These are phyloP conservation scores for Helicostylum pulchrum DNA, from an alignment of 192 early-diverging fungal genomes.

Conservation along the genomic window DNA sequence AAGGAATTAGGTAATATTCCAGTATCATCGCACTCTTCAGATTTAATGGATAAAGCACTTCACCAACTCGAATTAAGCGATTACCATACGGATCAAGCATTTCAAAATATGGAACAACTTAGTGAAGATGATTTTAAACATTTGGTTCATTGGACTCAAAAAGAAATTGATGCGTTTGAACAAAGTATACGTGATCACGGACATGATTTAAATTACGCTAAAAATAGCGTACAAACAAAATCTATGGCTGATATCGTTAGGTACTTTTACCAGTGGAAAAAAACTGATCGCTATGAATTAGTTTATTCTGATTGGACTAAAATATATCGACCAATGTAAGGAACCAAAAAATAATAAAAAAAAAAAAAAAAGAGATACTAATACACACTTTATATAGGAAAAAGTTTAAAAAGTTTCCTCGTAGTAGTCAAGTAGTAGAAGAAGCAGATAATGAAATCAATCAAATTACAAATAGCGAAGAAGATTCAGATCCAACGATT, in stretches of 20 bases:
- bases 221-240: conserved; percentile 31
- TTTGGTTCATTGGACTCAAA: conserved; percentile 54
- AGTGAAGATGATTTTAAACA: conserved; percentile 45
- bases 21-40: conserved; percentile 49
- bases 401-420: conserved; percentile 40
- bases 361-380: background rate
- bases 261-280: conserved; percentile 60
- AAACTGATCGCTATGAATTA: conserved; percentile 53
- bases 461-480: background rate
- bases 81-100: conserved; percentile 57
- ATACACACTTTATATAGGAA: conserved; percentile 30
- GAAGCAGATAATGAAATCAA: background rate
- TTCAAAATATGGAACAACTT: conserved; percentile 46
- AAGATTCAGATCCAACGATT: conserved; percentile 13
- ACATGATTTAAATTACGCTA: conserved; percentile 62
- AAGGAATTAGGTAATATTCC: conserved; percentile 31
- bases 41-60: conserved; percentile 64
- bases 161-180: conserved; percentile 56
- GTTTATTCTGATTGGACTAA: conserved; percentile 62
- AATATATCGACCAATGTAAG: conserved; percentile 54
- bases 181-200: conserved; percentile 59
- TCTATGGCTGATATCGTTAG: conserved; percentile 56
- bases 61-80: conserved; percentile 43
- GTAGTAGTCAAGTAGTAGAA: background rate
- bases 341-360: background rate